phyloP scores from a whole-genome alignment of 163 green algal species.

The Chlorella variabilis region DNA sequence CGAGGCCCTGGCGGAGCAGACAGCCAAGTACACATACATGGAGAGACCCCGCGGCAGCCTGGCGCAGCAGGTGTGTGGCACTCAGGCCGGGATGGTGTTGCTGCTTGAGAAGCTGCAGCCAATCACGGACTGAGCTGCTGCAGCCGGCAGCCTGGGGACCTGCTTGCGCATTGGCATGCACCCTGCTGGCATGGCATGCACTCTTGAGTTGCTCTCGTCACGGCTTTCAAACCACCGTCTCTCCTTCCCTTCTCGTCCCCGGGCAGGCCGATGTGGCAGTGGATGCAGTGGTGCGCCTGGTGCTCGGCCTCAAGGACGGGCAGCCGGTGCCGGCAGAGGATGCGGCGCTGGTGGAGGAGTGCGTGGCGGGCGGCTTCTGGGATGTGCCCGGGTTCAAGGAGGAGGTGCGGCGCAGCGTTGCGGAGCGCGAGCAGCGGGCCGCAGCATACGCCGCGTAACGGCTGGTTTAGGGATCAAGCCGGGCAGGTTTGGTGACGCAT shows the following conservation, averaged over 20 bases:
- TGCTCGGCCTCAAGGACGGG: slow-evolving; percentile 62
- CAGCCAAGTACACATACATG: slow-evolving; percentile 46
- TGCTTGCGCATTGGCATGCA: no score
- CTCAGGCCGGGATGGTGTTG: no score
- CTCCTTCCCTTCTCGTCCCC: no score
- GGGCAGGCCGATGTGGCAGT: slow-evolving; percentile 67
- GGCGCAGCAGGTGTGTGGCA: slow-evolving; percentile 14
- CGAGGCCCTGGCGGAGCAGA: slow-evolving; percentile 38
- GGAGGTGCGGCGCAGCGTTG: slow-evolving; percentile 22
- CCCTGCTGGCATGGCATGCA: no score
- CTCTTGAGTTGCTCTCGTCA: no score
- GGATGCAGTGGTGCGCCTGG: slow-evolving; percentile 67
- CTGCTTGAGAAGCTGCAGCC: no score
- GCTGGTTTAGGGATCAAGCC: no score
- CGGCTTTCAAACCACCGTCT: no score
- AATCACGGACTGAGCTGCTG: no score
- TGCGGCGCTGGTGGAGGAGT: slow-evolving; percentile 43
- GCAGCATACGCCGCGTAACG: slow-evolving; percentile 3
- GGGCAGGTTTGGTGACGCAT: neutral
- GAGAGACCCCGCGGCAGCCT: slow-evolving; percentile 34
- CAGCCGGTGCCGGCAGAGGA: slow-evolving; percentile 48
- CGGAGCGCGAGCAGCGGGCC: slow-evolving; percentile 22
- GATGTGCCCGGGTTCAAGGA: slow-evolving; percentile 11
- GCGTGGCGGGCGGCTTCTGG: slow-evolving; percentile 52
- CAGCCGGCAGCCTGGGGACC: no score